Base-by-base conservation (phyloP, 768 basidiomycete genomes). In the Leucocoprinus birnbaumii region DNA sequence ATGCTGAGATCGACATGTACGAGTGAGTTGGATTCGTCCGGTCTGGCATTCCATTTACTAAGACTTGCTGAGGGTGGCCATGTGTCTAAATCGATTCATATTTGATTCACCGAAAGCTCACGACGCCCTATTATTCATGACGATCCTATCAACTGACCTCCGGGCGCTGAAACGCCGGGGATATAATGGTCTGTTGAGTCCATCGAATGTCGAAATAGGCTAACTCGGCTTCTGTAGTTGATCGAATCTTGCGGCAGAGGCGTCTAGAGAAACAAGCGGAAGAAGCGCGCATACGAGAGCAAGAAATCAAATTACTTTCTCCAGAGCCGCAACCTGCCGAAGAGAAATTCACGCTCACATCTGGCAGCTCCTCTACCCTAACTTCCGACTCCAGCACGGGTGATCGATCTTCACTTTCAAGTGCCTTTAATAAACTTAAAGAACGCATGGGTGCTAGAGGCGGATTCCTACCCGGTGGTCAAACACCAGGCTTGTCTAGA, bases 141-240 rank as follows among this genome's bases (percentile, higher is more conserved):
- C 94, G 0, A 92, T 99, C 51, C 77, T 99, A 16, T 92, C 93
- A 0, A 98, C 95, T 0, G 92, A 95, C 59, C 71, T 98, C 38
- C 80, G 84, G 56, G 84, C 91, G 2, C 68, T 97, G 58, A 87
- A 85, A 62, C 75, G 93, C 37, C 76, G 93, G 59, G 94, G 93
- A 4, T 95, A 92, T 65, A 92, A 94, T 62, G 87, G 91, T 89
- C 59, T 3, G 74, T 18, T 34, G 11, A 44, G 16, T 26, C 55
- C 9, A 11, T 48, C 27, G 13, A 6, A 13, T 16, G 53, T 22
- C 44, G 19, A 19, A 5, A 47, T 61, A n/a, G n/a, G n/a, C 59
- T 48, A n/a, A 22, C 52, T 54, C 19, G 56, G 63, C 61, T 52
- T 61, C 35, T 38, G 18, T 53, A 92, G 95, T 98, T 51, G 95